Evolutionary conservation across 495 filamentous ascomycete genomes (phyloP), one percentile per base, ranked within the genome.

Genomic region (Penicillium cataractarum): DNA sequence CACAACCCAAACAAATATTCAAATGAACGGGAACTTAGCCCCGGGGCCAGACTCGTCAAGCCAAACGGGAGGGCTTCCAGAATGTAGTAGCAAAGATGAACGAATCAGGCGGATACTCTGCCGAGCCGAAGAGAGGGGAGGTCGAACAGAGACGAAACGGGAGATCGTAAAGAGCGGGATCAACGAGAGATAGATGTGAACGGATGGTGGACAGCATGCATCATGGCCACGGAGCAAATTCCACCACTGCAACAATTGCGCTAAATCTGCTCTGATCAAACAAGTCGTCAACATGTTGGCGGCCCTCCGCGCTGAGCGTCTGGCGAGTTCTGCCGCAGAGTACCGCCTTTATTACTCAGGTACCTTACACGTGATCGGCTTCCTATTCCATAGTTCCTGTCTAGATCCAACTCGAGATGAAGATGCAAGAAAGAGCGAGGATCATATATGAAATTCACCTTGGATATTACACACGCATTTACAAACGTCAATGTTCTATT

Each of bases 211-310:
- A 22, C 62, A 56, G 35, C 37, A 59, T 55, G 52, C 67, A 69
- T 69, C 60, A 61, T 69, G 64, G 40, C 40, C 50, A 62, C 37
- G 27, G 48, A 61, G 39, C 29, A 53, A 58, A 48, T 58, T 58
- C n/a, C 55, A 51, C 35, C 65, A 59, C 58, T 56, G 55, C 58
- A 58, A 52, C 35, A 64, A 68, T 29, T 40, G 53, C 33, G 24
- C 22, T 50, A 35, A n/a, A 44, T 57, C 46, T 22, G 32, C 54
- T 33, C 46, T 53, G 56, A 21, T 49, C n/a, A 46, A 55, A 51
- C 52, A 57, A 26, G 33, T 63, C 55, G 4, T 29, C 27, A 22
- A 21, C 57, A 4, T 39, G 40, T 21, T 35, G 39, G 35, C 49
- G 31, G 54, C 21, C 21, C 46, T 51, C 44, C 32, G 55, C 44